phyloP scores from a whole-genome alignment of 2,329 filamentous ascomycete species.

The Aspergillus chevalieri region DNA sequence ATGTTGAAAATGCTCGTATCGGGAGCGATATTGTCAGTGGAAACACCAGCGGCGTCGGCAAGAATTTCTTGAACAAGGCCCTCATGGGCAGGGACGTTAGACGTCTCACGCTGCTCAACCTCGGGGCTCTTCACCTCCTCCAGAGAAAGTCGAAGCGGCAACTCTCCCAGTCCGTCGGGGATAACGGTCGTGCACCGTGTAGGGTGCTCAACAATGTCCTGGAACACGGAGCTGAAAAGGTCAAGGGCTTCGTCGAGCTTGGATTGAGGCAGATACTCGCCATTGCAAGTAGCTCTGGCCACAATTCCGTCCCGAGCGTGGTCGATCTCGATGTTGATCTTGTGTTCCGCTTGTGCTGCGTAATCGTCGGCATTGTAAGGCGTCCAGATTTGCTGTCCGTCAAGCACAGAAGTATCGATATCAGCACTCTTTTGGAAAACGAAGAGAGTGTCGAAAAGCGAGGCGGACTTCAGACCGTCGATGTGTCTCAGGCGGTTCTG shows the following conservation, averaged over 20 bases:
- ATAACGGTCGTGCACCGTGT: slow-evolving; percentile 16
- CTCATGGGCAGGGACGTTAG: slow-evolving; percentile 9
- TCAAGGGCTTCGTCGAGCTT: slow-evolving; percentile 13
- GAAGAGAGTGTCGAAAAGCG: slow-evolving; percentile 47
- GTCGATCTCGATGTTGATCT: slow-evolving; percentile 26
- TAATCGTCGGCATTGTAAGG: slow-evolving; percentile 16
- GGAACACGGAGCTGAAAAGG: slow-evolving; percentile 15
- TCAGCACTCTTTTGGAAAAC: slow-evolving; percentile 43
- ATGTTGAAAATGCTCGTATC: slow-evolving; percentile 26
- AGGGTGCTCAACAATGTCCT: slow-evolving; percentile 24
- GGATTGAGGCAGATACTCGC: slow-evolving; percentile 15
- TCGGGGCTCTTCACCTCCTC: background rate
- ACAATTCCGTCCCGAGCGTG: slow-evolving; percentile 17
- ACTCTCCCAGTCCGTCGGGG: slow-evolving; percentile 15
- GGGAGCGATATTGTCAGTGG: slow-evolving; percentile 15
- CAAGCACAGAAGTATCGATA: slow-evolving; percentile 5
- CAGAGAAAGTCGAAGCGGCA: slow-evolving; percentile 13
- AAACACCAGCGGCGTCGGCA: slow-evolving; percentile 16
- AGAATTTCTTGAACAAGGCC: slow-evolving; percentile 15
- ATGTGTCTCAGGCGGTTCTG: slow-evolving; percentile 40
- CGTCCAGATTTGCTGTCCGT: slow-evolving; percentile 18
- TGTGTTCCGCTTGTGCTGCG: slow-evolving; percentile 22
- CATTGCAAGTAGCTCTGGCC: slow-evolving; percentile 16
- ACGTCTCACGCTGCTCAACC: slow-evolving; percentile 1
- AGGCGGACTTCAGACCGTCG: slow-evolving; percentile 22